A percentile compares a stretch with the other conserved stretches of the same genome.
Evolutionary conservation across 2,329 filamentous ascomycete genomes (phyloP).

Genomic region (Teratosphaeria destructans): DNA sequence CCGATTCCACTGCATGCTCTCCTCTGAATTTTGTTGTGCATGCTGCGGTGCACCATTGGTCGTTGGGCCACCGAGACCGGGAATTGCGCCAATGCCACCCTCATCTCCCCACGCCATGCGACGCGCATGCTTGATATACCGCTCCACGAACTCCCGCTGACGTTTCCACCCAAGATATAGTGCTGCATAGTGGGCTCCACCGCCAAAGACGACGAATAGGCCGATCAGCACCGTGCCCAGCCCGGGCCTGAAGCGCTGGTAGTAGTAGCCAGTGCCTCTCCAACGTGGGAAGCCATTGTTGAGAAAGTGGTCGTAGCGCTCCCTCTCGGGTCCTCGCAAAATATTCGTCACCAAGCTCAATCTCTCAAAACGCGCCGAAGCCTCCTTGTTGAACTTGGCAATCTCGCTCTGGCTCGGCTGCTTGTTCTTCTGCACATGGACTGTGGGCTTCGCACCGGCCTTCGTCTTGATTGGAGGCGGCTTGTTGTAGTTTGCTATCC

Average conservation of each 20-base stretch:
- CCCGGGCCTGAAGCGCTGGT: constrained; percentile 83
- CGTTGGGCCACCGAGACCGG: constrained; percentile 45
- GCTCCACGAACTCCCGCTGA: constrained; percentile 80
- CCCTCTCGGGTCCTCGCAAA: constrained; percentile 66
- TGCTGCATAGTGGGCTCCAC: constrained; percentile 75
- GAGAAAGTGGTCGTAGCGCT: constrained; percentile 91
- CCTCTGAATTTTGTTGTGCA: constrained; percentile 27
- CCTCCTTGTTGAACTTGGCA: constrained; percentile 66
- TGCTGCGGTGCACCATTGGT: constrained; percentile 12
- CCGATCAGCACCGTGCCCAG: constrained; percentile 74
- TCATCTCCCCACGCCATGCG: constrained; percentile 85
- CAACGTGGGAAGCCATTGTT: constrained; percentile 87
- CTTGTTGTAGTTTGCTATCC: constrained; percentile 55
- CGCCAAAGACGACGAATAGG: constrained; percentile 71
- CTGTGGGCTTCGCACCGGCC: constrained; percentile 45
- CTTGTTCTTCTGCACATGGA: constrained; percentile 58
- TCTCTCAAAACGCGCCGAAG: constrained; percentile 71
- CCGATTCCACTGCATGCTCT: constrained; percentile 59
- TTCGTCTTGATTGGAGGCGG: constrained; percentile 30
- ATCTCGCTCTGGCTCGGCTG: constrained; percentile 64
- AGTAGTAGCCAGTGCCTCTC: constrained; percentile 98
- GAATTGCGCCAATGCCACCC: constrained; percentile 53
- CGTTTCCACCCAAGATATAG: constrained; percentile 81
- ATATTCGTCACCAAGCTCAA: constrained; percentile 78
- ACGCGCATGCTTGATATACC: constrained; percentile 83